phyloP scores from a whole-genome alignment of 345 rosid species.

The Arabis alpina region DNA sequence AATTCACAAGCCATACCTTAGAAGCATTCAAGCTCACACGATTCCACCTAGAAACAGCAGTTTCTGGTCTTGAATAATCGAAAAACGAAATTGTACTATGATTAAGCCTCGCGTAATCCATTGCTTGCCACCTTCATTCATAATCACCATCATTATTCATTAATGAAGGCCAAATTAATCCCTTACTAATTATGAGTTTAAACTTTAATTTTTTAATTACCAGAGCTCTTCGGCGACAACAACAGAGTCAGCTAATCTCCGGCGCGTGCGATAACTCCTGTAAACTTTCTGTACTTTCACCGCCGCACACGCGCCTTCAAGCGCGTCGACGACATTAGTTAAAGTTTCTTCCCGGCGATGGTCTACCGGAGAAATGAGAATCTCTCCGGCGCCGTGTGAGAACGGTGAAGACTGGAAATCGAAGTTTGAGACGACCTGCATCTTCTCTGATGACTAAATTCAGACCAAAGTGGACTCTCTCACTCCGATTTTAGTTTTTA shows the following conservation, averaged over 20 bases:
- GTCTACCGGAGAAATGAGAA: conserved; percentile 32
- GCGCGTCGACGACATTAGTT: not conserved
- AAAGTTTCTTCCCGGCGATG: conserved; percentile 23
- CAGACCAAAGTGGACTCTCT: too few species aligned
- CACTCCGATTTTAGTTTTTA: too few species aligned
- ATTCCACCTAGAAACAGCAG: conserved; percentile 75
- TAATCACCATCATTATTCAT: not conserved
- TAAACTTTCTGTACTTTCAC: conserved; percentile 85
- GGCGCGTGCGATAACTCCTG: conserved; percentile 90
- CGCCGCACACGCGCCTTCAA: conserved; percentile 51
- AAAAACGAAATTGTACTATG: conserved; percentile 86
- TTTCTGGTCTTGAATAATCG: conserved; percentile 69
- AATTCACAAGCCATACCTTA: conserved; percentile 50
- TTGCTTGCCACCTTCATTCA: conserved; percentile 75
- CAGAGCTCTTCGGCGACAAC: conserved; percentile 91
- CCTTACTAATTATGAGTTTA: not conserved
- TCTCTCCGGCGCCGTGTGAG: conserved; percentile 39
- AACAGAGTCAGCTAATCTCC: conserved; percentile 84
- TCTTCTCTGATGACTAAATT: conserved; percentile 24
- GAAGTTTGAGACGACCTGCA: conserved; percentile 56
- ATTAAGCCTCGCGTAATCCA: conserved; percentile 74
- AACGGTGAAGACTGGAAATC: conserved; percentile 49
- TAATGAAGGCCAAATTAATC: too few species aligned
- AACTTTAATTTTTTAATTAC: too few species aligned
- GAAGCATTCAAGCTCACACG: conserved; percentile 79